Percentiles rank a stretch among this genome's conserved stretches.
Evolutionary conservation across 306 rosid species (phyloP).

Genomic region (Begonia loranthoides): DNA sequence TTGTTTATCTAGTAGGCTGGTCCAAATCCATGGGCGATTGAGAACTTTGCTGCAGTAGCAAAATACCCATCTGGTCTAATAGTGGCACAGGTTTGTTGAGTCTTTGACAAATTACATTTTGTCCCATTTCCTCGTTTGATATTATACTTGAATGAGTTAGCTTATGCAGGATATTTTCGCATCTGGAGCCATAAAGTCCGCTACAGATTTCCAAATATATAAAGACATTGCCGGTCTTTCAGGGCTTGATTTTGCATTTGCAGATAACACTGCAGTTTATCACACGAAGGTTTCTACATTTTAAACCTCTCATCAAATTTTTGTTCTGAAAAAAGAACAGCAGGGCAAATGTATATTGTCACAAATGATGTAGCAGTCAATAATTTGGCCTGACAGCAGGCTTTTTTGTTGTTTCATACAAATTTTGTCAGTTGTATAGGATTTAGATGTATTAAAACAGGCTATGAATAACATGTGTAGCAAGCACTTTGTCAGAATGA

Average conservation of each 20-base stretch:
- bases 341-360: background rate
- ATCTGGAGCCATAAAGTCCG: slow-evolving; percentile 84
- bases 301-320: slow-evolving; percentile 1
- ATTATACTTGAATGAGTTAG: slow-evolving; percentile 10
- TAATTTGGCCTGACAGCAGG: too few species aligned
- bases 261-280: slow-evolving; percentile 79
- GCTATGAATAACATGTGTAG: too few species aligned
- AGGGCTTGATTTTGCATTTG: slow-evolving; percentile 85
- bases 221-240: slow-evolving; percentile 85
- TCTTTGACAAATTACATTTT: slow-evolving; percentile 2
- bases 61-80: slow-evolving; percentile 80
- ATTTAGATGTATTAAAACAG: too few species aligned
- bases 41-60: slow-evolving; percentile 64
- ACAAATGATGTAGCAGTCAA: background rate
- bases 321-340: background rate
- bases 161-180: slow-evolving; percentile 70
- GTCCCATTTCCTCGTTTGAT: slow-evolving; percentile 1
- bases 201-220: slow-evolving; percentile 90
- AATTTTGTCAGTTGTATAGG: slow-evolving; percentile 1
- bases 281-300: slow-evolving; percentile 63
- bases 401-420: too few species aligned
- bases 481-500: too few species aligned
- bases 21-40: slow-evolving; percentile 89
- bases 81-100: slow-evolving; percentile 53
- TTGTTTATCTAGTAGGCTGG: slow-evolving; percentile 58